A percentile compares a stretch with the other conserved stretches of the same genome.
Evolutionary conservation across 345 rosid species (phyloP).

Genomic region (Heritiera fomes): DNA sequence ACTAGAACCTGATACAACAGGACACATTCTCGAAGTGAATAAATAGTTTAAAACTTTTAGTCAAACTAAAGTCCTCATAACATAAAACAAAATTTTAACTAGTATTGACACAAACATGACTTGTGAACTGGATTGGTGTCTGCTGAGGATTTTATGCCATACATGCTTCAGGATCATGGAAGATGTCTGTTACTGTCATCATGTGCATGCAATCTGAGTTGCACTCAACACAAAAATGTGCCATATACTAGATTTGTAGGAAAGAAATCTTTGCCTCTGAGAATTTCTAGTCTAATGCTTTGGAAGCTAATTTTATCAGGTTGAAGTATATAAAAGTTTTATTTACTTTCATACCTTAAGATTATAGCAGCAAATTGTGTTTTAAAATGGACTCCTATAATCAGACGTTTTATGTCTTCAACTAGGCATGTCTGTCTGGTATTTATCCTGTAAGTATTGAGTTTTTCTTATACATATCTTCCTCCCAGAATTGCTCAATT

Average conservation of each 20-base stretch:
- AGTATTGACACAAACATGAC: neutral
- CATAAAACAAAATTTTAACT: neutral
- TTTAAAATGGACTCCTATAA: neutral
- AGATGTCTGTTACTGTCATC: neutral
- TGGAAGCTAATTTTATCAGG: neutral
- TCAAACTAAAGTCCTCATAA: neutral
- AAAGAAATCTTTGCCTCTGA: neutral
- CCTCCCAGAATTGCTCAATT: neutral
- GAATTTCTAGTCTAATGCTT: neutral
- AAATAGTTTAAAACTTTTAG: neutral
- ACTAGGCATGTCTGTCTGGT: neutral
- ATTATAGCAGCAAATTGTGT: neutral
- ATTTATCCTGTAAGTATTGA: constrained; percentile 1
- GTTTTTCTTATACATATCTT: neutral
- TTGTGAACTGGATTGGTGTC: neutral
- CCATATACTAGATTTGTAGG: neutral
- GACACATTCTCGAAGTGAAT: neutral
- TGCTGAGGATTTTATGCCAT: neutral
- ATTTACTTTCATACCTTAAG: neutral
- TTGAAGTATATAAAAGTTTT: neutral
- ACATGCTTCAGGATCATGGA: neutral
- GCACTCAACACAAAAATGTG: neutral
- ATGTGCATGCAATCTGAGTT: neutral
- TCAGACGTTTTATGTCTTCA: neutral
- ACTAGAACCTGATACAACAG: neutral